Evolutionary conservation across 1,284 basidiomycete genomes (phyloP), one percentile per base, ranked within the genome.

Genomic region (Ganoderma boninense): DNA sequence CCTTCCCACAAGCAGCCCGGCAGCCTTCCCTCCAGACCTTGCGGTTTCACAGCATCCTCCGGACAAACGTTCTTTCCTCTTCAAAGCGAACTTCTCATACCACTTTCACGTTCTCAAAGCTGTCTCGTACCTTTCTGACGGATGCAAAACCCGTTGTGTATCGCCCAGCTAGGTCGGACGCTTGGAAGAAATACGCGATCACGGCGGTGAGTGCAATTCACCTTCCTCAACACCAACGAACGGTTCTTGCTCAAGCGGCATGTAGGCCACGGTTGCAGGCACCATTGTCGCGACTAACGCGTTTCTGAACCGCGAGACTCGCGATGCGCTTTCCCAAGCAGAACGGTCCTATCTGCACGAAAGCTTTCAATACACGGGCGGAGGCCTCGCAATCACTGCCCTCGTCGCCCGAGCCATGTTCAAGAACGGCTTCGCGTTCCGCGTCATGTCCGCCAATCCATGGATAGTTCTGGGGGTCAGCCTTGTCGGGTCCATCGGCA

Each of bases 381-480:
- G 87, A 65, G 95, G 96, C 6, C 87, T 97, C 29, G 86, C 86
- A 2, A 80, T 95, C 35, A 96, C 95, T 1, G 95, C 94, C 1
- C 80, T 91, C 23, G 90, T 89, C n/a, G 95, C 95, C 1, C 89
- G 94, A 35, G 84, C 88, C 56, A 85, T 97, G 80, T 96, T 96
- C 83, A 87, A 82, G 72, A 91, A 89, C 62, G 96, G 96, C 0
- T 79, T 90, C 67, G 91, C 93, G 11, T 89, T 89, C 81, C 87
- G 93, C 61, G 84, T 97, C 65, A 97, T 97, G 95, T 83, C 91
- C 4, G 88, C 92, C 13, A 97, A 96, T 81, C 96, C 96, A 65
- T 97, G 93, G 95, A 81, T 94, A 46, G 94, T 97, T 4, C 87
- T 96, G 43, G 96, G 95, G 73, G 90, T 92, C 49, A 93, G 95